phyloP scores from a whole-genome alignment of 1,284 basidiomycete species.

The Ustilago lituana region DNA sequence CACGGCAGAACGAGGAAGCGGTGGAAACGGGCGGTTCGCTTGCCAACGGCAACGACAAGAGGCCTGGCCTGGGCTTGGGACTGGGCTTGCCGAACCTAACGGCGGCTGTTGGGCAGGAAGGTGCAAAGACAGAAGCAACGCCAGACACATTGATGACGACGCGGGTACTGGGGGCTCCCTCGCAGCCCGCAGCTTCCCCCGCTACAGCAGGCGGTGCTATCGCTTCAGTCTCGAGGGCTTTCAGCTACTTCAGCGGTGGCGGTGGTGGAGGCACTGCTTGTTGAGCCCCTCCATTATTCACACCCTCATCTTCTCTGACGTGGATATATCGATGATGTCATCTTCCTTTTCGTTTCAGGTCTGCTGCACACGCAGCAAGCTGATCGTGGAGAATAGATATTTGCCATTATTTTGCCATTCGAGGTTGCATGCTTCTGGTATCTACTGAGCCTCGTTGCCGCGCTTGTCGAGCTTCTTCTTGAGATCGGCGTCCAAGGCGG shows the following conservation, averaged over 20 bases:
- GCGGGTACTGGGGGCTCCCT: slow-evolving; percentile 31
- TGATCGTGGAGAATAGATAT: too few relatives aligned
- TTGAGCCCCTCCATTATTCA: neutral
- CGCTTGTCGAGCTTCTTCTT: slow-evolving; percentile 47
- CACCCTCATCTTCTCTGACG: too few relatives aligned
- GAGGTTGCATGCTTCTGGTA: too few relatives aligned
- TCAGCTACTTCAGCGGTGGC: slow-evolving; percentile 39
- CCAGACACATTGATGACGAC: slow-evolving; percentile 33
- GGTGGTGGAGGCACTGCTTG: neutral
- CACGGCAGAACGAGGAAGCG: neutral
- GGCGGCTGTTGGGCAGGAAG: neutral
- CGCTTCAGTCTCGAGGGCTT: slow-evolving; percentile 33
- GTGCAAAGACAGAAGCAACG: slow-evolving; percentile 4
- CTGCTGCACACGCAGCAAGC: too few relatives aligned
- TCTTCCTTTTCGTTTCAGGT: too few relatives aligned
- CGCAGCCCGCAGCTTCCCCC: slow-evolving; percentile 6
- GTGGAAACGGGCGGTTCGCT: neutral
- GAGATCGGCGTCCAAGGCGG: slow-evolving; percentile 21
- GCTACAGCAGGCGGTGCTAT: slow-evolving; percentile 34
- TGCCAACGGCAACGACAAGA: neutral
- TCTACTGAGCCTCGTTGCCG: slow-evolving; percentile 32
- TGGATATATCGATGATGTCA: too few relatives aligned
- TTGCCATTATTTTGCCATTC: too few relatives aligned
- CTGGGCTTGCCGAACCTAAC: slow-evolving; percentile 19
- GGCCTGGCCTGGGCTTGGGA: slow-evolving; percentile 19